Base-by-base conservation (phyloP, 768 basidiomycete species). In the Hygrocybe punicea region DNA sequence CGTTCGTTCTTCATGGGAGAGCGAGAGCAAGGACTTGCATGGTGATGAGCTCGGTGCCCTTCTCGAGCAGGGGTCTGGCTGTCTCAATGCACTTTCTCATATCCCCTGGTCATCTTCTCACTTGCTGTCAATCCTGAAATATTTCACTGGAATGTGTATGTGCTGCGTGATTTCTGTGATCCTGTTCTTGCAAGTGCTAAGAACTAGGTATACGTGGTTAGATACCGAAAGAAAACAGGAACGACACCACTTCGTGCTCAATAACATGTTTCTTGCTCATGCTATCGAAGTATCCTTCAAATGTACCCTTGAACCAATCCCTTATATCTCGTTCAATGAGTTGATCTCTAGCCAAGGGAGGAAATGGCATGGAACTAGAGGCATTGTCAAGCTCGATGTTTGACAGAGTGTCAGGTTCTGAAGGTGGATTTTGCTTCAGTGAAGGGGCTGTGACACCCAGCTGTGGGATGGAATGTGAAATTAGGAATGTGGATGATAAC, bases 91-190 rank as follows among this genome's bases (percentile, higher is more conserved):
- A 98, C 73, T 58, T 95, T 93, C 73, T 99, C 97, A 64, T 98
- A 98, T 45, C 85, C 82, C 72, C 91, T 93, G 37, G 93, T 94
- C 91, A 98, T 97, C 75, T 93, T 94, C 76, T 99, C 97, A 69
- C 93, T 71, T 98, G 95, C 69, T 98, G 96, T 34, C 97, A 84
- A 70, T 99, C 97, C 67, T 99, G 97, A 63, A 99, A 99, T 60
- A 99, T 98, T 72, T 99, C 96, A 24, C 97, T 97, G 2, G 95
- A 98, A 33, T 95, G 92, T 62, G 98, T 98, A 68, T 99, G 98
- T 56, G 97, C 97, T 76, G 98, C 97, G 68, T 98, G 96, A 65
- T 99, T 99, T 51, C 89, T 81, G 60, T 87, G 87, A 70, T 98
- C 97, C 73, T 97, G 95, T 62, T 97, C 93, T 86, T 98, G 93